Conservation (phyloP, 2,329 filamentous ascomycete genomes). For the Ascochyta fabae region DNA sequence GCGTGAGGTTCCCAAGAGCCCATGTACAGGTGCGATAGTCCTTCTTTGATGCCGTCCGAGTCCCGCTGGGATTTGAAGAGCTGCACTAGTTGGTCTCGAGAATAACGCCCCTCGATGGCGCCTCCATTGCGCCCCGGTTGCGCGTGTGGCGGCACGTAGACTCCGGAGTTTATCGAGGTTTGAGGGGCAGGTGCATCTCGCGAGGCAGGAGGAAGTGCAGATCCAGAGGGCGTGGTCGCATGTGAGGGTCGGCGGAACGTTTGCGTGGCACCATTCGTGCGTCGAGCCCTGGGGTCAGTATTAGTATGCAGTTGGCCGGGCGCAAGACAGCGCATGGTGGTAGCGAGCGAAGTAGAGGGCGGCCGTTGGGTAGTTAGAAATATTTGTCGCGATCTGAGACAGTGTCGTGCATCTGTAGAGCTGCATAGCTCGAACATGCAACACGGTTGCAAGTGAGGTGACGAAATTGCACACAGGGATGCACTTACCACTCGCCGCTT, state of each 20-base stretch:
- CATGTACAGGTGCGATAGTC: constrained; percentile 72
- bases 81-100: constrained; percentile 77
- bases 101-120: constrained; percentile 68
- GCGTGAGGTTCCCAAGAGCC: constrained; percentile 80
- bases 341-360: constrained; percentile 16
- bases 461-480: constrained; percentile 3
- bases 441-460: constrained; percentile 11
- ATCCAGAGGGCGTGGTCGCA: constrained; percentile 59
- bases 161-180: constrained; percentile 52
- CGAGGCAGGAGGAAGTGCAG: constrained; percentile 43
- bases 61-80: constrained; percentile 69
- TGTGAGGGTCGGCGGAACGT: constrained; percentile 70
- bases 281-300: constrained; percentile 61
- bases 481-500: constrained; percentile 55
- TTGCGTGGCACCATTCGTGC: constrained; percentile 70
- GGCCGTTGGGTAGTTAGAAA: constrained; percentile 6
- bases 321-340: constrained; percentile 11
- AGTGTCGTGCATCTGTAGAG: constrained; percentile 23
- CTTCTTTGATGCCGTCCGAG: constrained; percentile 61
- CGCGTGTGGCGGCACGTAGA: constrained; percentile 68
- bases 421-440: constrained; percentile 10
- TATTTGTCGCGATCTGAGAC: constrained; percentile 20
- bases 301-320: constrained; percentile 21
- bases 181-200: constrained; percentile 37
- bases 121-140: constrained; percentile 65